A percentile compares a stretch with the other conserved stretches of the same genome.
These are phyloP conservation scores for Arachnopeziza araneosa DNA, from an alignment of 2,329 filamentous ascomycete genomes.

Conservation along the genomic window DNA sequence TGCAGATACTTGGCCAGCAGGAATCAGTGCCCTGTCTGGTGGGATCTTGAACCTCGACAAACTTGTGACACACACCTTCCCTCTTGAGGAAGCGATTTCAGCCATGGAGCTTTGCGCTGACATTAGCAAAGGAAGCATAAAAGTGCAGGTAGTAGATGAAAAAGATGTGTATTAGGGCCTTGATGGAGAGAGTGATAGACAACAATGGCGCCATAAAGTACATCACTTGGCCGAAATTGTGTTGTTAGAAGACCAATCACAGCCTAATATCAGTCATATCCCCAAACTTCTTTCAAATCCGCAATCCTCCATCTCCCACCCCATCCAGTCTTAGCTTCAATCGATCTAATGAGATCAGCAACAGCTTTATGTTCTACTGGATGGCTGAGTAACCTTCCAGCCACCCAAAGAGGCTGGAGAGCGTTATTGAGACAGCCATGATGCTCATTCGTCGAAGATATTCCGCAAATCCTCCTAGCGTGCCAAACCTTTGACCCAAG, in stretches of 20 bases:
- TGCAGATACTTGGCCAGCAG: constrained; percentile 63
- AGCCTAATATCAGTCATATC: constrained; percentile 31
- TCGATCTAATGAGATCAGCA: constrained; percentile 41
- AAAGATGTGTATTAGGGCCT: not conserved
- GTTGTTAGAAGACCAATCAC: constrained; percentile 34
- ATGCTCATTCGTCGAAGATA: constrained; percentile 50
- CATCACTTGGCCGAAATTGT: not conserved
- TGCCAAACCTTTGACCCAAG: constrained; percentile 45
- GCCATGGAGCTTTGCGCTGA: not conserved
- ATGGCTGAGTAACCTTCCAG: constrained; percentile 49
- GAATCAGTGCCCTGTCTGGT: constrained; percentile 54
- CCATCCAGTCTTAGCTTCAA: constrained; percentile 49
- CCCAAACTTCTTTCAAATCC: constrained; percentile 38
- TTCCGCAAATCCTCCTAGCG: constrained; percentile 49
- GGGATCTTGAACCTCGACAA: constrained; percentile 56
- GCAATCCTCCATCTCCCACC: constrained; percentile 46
- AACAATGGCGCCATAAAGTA: not conserved
- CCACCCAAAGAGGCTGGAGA: constrained; percentile 52
- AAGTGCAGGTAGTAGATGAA: constrained; percentile 4
- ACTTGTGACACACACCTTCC: constrained; percentile 57
- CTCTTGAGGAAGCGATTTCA: constrained; percentile 48
- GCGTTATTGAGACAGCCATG: constrained; percentile 52
- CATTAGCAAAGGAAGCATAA: constrained; percentile 4
- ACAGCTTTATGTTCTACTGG: constrained; percentile 37
- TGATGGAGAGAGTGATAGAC: not conserved